Evolutionary conservation across 306 rosid genomes (phyloP).

Genomic region (Hippophae gyantsensis): DNA sequence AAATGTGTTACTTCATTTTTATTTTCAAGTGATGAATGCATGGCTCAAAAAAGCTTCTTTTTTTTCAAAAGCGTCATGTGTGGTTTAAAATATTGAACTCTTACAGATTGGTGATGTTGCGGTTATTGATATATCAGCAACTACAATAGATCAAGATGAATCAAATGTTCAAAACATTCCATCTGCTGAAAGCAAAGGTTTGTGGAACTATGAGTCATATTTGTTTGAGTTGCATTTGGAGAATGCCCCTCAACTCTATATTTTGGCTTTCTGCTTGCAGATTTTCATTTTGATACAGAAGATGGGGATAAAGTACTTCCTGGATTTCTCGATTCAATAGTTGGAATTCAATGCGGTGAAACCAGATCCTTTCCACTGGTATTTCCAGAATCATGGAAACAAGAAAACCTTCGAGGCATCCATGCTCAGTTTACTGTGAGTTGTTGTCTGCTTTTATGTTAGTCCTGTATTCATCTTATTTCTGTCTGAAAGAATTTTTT

Average conservation of each 20-base stretch:
- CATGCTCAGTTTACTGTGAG: slow-evolving; percentile 90
- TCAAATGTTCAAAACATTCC: slow-evolving; percentile 60
- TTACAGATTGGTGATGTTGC: slow-evolving; percentile 72
- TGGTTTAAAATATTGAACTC: neutral
- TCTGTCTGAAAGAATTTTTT: neutral
- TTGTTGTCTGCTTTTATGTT: slow-evolving; percentile 8
- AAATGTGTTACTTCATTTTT: neutral
- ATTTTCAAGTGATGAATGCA: neutral
- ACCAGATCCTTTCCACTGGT: slow-evolving; percentile 74
- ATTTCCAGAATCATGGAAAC: slow-evolving; percentile 90
- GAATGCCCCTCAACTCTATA: slow-evolving; percentile 10
- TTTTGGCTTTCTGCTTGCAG: slow-evolving; percentile 32
- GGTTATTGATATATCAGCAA: slow-evolving; percentile 82
- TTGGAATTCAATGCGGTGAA: slow-evolving; percentile 67
- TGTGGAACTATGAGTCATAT: slow-evolving; percentile 8
- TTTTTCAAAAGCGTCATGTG: neutral
- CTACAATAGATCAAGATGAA: slow-evolving; percentile 62
- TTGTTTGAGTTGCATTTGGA: slow-evolving; percentile 7
- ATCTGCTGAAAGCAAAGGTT: slow-evolving; percentile 91
- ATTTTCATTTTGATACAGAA: slow-evolving; percentile 81
- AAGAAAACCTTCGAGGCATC: slow-evolving; percentile 67
- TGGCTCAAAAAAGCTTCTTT: neutral
- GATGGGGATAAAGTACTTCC: slow-evolving; percentile 62
- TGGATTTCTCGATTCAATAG: slow-evolving; percentile 67
- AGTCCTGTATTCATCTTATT: neutral